A percentile compares a stretch with the other conserved stretches of the same genome.
Evolutionary conservation across 108 stramenopile species (phyloP).

Genomic region (Nitzschia sp.): DNA sequence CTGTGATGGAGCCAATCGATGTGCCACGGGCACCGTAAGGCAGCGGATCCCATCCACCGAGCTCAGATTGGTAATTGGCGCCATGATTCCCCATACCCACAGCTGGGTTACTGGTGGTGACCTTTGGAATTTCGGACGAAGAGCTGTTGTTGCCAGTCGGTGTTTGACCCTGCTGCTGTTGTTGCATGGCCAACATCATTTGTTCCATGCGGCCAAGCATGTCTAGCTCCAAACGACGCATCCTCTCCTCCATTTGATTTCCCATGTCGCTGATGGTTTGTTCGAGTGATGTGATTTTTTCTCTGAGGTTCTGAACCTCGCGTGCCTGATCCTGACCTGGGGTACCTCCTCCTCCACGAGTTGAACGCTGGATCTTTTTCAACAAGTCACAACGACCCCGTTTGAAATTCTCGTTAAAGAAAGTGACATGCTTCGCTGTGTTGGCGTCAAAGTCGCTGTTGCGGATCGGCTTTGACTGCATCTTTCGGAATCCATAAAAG

Average conservation of each 20-base stretch:
- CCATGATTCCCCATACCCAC: slow-evolving; percentile 12
- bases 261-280: slow-evolving; percentile 42
- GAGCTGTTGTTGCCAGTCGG: neutral
- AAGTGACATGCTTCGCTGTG: slow-evolving; percentile 85
- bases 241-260: slow-evolving; percentile 43
- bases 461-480: slow-evolving; percentile 86
- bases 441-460: slow-evolving; percentile 77
- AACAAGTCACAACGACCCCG: slow-evolving; percentile 77
- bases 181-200: slow-evolving; percentile 64
- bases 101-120: slow-evolving; percentile 1
- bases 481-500: slow-evolving; percentile 85
- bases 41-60: slow-evolving; percentile 29
- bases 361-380: slow-evolving; percentile 79
- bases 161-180: slow-evolving; percentile 38
- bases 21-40: slow-evolving; percentile 31
- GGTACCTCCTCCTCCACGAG: slow-evolving; percentile 59
- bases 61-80: neutral
- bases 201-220: slow-evolving; percentile 69
- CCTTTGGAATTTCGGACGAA: slow-evolving; percentile 3
- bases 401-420: slow-evolving; percentile 89
- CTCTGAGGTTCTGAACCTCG: slow-evolving; percentile 65
- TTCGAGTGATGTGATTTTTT: slow-evolving; percentile 59
- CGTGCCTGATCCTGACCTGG: slow-evolving; percentile 48
- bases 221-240: slow-evolving; percentile 57
- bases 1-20: slow-evolving; percentile 24